A percentile compares a stretch with the other conserved stretches of the same genome.
Conservation (phyloP, 1,139 yeast species). For the Kodamaea suecica region DNA sequence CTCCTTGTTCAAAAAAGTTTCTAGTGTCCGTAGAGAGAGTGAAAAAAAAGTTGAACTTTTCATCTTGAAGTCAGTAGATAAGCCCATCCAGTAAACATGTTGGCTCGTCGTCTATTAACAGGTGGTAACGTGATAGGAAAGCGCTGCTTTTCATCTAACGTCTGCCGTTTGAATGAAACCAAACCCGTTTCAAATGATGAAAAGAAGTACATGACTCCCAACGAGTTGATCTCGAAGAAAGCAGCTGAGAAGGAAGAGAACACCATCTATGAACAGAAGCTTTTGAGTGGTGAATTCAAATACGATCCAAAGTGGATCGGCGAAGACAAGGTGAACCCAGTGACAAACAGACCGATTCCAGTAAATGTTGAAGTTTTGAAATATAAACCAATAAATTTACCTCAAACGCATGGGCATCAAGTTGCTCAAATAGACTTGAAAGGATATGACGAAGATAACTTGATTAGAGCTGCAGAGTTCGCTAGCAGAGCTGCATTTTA, state of each 20-base stretch:
- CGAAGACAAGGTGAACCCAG: constrained; percentile 28
- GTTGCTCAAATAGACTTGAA: constrained; percentile 71
- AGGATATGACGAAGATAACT: constrained; percentile 66
- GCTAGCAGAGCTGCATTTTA: constrained; percentile 88
- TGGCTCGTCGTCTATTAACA: constrained; percentile 6
- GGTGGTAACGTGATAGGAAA: constrained; percentile 3
- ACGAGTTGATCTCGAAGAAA: constrained; percentile 28
- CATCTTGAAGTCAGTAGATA: constrained; percentile 1
- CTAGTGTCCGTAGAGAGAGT: not conserved
- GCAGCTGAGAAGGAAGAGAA: constrained; percentile 29
- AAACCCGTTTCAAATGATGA: not conserved
- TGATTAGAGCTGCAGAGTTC: constrained; percentile 80
- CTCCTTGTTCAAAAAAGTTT: constrained; percentile 3
- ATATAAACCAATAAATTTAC: constrained; percentile 74
- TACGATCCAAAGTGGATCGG: constrained; percentile 44
- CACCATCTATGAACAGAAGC: constrained; percentile 26
- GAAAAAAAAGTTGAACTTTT: constrained; percentile 2
- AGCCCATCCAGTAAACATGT: constrained; percentile 3
- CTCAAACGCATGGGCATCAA: constrained; percentile 65
- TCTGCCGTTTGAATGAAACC: not conserved
- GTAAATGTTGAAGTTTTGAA: constrained; percentile 79
- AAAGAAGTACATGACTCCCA: constrained; percentile 28
- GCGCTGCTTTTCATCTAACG: constrained; percentile 6
- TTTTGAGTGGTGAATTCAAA: constrained; percentile 29
- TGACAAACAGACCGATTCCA: constrained; percentile 59